Percentiles rank a stretch among this genome's conserved stretches.
These are phyloP conservation scores for Ramaria rubella DNA, from an alignment of 768 basidiomycete species.

Conservation along the genomic window DNA sequence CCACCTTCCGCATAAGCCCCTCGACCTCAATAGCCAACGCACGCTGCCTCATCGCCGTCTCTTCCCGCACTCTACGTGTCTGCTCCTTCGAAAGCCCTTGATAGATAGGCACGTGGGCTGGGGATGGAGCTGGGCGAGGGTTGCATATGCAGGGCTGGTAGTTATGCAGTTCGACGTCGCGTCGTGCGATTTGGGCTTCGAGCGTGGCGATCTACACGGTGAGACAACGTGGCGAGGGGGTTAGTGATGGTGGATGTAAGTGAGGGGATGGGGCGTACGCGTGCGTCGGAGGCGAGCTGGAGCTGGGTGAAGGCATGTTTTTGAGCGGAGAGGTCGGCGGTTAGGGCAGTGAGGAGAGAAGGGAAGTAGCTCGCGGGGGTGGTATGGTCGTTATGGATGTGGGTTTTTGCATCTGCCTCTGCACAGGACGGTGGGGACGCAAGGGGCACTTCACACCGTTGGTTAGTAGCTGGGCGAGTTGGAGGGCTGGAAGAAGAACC, in stretches of 20 bases:
- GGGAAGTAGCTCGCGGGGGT: background rate
- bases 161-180: background rate
- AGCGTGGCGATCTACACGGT: conserved; percentile 5
- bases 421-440: background rate
- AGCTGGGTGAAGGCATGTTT: conserved; percentile 1
- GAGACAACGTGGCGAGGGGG: background rate
- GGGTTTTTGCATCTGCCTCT: background rate
- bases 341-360: background rate
- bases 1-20: background rate
- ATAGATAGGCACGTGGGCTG: background rate
- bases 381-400: background rate
- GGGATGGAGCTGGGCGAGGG: background rate
- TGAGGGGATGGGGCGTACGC: background rate
- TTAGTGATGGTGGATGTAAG: background rate
- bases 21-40: background rate
- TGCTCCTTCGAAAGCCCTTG: background rate
- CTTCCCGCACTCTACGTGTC: background rate
- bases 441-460: background rate
- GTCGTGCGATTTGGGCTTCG: conserved; percentile 5
- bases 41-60: background rate
- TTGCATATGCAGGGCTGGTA: conserved; percentile 1
- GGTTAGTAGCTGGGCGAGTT: background rate
- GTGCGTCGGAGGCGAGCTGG: background rate
- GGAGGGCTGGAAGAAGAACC: background rate
- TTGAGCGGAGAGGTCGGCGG: background rate